Conservation (phyloP, 2,329 filamentous ascomycete genomes). For the Kalmusia sp. region DNA sequence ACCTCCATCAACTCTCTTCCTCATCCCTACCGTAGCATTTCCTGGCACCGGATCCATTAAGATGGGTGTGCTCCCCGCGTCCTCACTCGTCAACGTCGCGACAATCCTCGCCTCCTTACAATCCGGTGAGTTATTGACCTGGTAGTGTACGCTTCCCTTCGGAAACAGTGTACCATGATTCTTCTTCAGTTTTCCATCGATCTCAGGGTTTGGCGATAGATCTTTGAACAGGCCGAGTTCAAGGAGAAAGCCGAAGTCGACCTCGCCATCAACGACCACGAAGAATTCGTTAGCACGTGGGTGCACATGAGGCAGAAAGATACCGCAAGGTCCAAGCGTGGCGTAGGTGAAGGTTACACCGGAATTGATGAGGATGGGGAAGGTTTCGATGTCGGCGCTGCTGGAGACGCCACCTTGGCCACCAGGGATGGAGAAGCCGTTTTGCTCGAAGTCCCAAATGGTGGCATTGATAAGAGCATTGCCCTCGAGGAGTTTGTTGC, state of each 20-base stretch:
- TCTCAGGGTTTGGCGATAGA: constrained; percentile 30
- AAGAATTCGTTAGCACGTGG: constrained; percentile 51
- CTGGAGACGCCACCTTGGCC: constrained; percentile 2
- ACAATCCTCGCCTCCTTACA: constrained; percentile 50
- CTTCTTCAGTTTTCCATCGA: constrained; percentile 42
- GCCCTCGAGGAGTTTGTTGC: not conserved
- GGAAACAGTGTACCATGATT: constrained; percentile 51
- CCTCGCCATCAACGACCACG: constrained; percentile 44
- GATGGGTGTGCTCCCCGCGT: constrained; percentile 7
- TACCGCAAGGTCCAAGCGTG: constrained; percentile 59
- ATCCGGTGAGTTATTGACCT: constrained; percentile 46
- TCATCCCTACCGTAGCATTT: constrained; percentile 5
- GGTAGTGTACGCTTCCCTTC: constrained; percentile 50
- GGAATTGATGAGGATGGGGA: constrained; percentile 63
- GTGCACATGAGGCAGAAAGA: constrained; percentile 54
- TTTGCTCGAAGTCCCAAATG: constrained; percentile 7
- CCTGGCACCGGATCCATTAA: not conserved
- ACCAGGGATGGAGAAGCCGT: not conserved
- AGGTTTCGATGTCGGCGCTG: constrained; percentile 61
- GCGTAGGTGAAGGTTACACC: constrained; percentile 60
- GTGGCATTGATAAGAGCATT: constrained; percentile 2
- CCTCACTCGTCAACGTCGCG: constrained; percentile 19
- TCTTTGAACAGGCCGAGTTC: constrained; percentile 38
- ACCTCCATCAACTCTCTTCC: not conserved
- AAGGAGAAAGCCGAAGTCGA: constrained; percentile 47